phyloP scores from a whole-genome alignment of 1,139 yeast genomes.

The Suhomyces wounanorum region DNA sequence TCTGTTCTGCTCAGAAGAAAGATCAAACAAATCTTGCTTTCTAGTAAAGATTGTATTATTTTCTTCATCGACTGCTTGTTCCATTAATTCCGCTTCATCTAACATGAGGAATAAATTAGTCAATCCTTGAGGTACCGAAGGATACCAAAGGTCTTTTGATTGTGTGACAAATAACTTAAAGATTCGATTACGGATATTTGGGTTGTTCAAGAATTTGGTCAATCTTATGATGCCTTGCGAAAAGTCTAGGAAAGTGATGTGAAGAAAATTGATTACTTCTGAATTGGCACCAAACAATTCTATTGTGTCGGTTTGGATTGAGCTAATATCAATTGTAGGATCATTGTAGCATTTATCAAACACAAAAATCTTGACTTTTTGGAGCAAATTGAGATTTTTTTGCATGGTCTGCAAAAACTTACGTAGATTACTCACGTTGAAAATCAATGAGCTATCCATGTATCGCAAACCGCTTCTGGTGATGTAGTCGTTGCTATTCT shows the following conservation, averaged over 20 bases:
- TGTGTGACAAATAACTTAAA: conserved; percentile 36
- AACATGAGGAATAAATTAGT: conserved; percentile 38
- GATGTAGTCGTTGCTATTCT: conserved; percentile 22
- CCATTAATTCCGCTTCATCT: conserved; percentile 29
- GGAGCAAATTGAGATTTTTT: conserved; percentile 23
- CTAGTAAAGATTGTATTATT: neutral
- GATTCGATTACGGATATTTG: conserved; percentile 31
- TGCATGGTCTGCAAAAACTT: conserved; percentile 25
- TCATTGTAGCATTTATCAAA: conserved; percentile 37
- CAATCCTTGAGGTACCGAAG: conserved; percentile 31
- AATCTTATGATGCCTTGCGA: conserved; percentile 28
- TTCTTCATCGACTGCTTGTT: neutral
- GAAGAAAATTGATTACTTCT: conserved; percentile 32
- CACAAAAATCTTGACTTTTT: conserved; percentile 32
- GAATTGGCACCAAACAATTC: conserved; percentile 33
- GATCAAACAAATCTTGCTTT: conserved; percentile 22
- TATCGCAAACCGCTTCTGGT: conserved; percentile 32
- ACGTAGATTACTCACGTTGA: conserved; percentile 21
- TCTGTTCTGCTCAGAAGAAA: conserved; percentile 23
- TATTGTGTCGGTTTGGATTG: conserved; percentile 28
- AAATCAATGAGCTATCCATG: conserved; percentile 37
- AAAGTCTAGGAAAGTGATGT: conserved; percentile 38
- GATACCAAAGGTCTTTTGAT: conserved; percentile 27
- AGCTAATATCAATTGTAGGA: conserved; percentile 17
- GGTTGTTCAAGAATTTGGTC: conserved; percentile 27